Percentiles rank a stretch among this genome's conserved stretches.
These are phyloP conservation scores for Guyanaporus albipodus DNA, from an alignment of 768 basidiomycete genomes.

Conservation along the genomic window DNA sequence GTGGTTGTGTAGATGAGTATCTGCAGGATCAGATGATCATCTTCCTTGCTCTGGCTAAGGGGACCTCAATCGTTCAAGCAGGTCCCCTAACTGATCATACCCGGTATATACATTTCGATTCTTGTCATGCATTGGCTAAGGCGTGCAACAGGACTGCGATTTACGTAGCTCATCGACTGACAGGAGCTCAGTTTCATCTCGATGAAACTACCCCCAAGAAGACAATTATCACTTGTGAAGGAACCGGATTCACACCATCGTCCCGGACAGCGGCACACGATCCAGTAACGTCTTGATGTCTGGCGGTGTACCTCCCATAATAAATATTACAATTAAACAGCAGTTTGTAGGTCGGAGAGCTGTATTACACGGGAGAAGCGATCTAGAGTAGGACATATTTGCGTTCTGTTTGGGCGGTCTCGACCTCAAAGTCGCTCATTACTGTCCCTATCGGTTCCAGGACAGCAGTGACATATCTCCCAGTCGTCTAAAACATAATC, in stretches of 20 bases:
- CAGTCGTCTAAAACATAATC: constrained; percentile 50
- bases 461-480: constrained; percentile 86
- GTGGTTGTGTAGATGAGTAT: constrained; percentile 69
- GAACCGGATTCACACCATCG: constrained; percentile 52
- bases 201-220: constrained; percentile 40
- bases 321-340: constrained; percentile 25
- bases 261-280: not conserved
- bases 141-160: constrained; percentile 53
- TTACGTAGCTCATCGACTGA: constrained; percentile 65
- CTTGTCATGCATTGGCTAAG: constrained; percentile 2
- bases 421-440: not conserved
- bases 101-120: constrained; percentile 38
- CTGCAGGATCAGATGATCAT: constrained; percentile 76
- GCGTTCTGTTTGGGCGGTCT: not conserved
- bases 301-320: not conserved
- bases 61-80: constrained; percentile 52
- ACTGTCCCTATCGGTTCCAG: constrained; percentile 58
- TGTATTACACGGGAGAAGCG: constrained; percentile 22
- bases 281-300: not conserved
- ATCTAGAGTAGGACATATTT: constrained; percentile 15
- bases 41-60: constrained; percentile 69
- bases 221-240: constrained; percentile 55
- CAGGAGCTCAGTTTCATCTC: constrained; percentile 59
- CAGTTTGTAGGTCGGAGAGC: constrained; percentile 5
- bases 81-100: constrained; percentile 68